Evolutionary conservation across 345 rosid genomes (phyloP), one percentile per base, ranked within the genome.

Genomic region (Hibiscus mutabilis): DNA sequence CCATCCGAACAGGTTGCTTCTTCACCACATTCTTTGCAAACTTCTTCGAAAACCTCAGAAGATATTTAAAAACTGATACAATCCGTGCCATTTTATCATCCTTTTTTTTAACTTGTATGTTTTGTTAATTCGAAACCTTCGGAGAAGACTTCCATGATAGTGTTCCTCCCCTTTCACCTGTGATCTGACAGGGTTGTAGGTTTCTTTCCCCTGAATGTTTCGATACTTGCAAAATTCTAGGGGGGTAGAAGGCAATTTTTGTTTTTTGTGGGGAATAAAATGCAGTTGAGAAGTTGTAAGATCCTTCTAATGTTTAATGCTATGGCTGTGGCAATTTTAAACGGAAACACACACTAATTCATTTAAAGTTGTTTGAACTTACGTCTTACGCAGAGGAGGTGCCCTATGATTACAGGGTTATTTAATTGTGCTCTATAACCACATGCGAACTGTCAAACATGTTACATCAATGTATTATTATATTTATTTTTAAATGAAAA

Each of bases 91-190:
- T 62, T 75, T 71, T 68, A 42, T 18, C 52, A 47, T 51, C 8
- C 15, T 16, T 52, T 68, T 68, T 27, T 7, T 59, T 15, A 29
- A 0, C 40, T 44, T 31, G 15, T 37, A 12, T 31, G 7, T 74
- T 59, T 69, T 59, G 61, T 79, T 55, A 68, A 47, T 60, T 62
- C 22, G 69, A 33, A 60, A 68, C 19, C 53, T 74, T 5, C 6
- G 6, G 62, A 77, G 69, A 73, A 71, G 74, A 62, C 76, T 77
- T 68, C 59, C 1, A 81, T 57, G 68, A 73, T 59, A 70, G 71
- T 62, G 42, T 52, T n/a, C 57, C 21, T 52, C 22, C 57, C 52
- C 78, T 75, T 79, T 81, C 85, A 78, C 84, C 83, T 84, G 85
- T 76, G 72, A 22, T 77, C 74, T 66, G 3, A 61, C 66, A 65